A percentile compares a stretch with the other conserved stretches of the same genome.
These are phyloP conservation scores for Eryngium alpinum DNA, from an alignment of 140 eudicot genomes.

Conservation along the genomic window DNA sequence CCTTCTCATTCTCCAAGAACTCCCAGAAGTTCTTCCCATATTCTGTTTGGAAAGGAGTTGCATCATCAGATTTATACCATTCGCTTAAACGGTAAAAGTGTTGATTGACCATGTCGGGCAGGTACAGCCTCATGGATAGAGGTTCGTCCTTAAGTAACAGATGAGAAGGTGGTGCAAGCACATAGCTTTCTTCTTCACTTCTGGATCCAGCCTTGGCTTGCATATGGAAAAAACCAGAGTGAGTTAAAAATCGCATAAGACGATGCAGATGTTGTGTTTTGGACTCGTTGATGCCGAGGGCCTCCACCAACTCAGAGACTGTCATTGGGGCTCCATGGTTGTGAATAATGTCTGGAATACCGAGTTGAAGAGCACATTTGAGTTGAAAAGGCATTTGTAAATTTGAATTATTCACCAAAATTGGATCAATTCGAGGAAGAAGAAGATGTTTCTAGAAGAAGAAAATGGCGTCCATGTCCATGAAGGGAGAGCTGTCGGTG, in stretches of 20 bases:
- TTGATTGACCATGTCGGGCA: slow-evolving; percentile 26
- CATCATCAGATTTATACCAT: slow-evolving; percentile 30
- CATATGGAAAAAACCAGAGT: slow-evolving; percentile 33
- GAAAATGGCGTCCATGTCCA: too few species aligned
- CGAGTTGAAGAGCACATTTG: slow-evolving; percentile 40
- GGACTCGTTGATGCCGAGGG: slow-evolving; percentile 25
- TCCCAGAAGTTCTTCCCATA: slow-evolving; percentile 34
- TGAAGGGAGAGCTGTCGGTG: too few species aligned
- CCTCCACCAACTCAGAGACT: slow-evolving; percentile 26
- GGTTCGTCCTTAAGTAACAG: slow-evolving; percentile 34
- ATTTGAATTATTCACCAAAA: too few species aligned
- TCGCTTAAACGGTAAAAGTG: slow-evolving; percentile 33
- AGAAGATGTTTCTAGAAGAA: too few species aligned
- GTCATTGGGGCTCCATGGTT: slow-evolving; percentile 41
- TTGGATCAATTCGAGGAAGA: too few species aligned
- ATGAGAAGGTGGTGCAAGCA: slow-evolving; percentile 31
- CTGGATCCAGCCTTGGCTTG: not conserved
- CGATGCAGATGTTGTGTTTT: slow-evolving; percentile 26
- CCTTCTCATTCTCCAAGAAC: not conserved
- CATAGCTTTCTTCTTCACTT: slow-evolving; percentile 27
- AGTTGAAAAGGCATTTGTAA: too few species aligned
- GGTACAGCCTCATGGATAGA: slow-evolving; percentile 19
- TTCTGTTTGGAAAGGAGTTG: slow-evolving; percentile 19
- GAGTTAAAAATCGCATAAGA: slow-evolving; percentile 32
- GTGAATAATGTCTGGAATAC: slow-evolving; percentile 44